These are phyloP conservation scores for Hippophae gyantsensis DNA, from an alignment of 306 rosid genomes.

Conservation along the genomic window DNA sequence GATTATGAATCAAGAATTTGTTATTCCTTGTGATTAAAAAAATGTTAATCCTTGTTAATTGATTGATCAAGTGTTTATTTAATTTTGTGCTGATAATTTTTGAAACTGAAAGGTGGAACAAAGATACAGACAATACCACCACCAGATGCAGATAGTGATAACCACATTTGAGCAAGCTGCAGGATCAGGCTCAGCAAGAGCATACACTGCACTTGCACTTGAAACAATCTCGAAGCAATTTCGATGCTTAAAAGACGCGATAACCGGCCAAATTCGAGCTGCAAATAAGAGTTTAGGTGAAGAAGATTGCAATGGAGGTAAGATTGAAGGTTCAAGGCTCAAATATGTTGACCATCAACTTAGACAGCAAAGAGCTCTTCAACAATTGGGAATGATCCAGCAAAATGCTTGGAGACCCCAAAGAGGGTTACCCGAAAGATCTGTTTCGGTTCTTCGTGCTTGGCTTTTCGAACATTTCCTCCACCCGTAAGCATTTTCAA, in stretches of 20 bases:
- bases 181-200: conserved; percentile 70
- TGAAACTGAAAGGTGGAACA: conserved; percentile 63
- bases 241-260: conserved; percentile 81
- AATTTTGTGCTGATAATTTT: neutral
- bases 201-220: conserved; percentile 85
- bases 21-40: too few species aligned
- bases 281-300: conserved; percentile 83
- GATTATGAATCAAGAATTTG: too few species aligned
- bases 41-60: too few species aligned
- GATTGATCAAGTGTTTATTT: too few species aligned
- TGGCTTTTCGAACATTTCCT: conserved; percentile 99
- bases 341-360: conserved; percentile 86
- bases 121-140: conserved; percentile 82
- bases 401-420: conserved; percentile 99
- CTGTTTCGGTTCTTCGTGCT: conserved; percentile 94
- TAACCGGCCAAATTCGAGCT: conserved; percentile 55
- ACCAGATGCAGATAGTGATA: conserved; percentile 82
- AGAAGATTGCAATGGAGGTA: conserved; percentile 60
- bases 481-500: conserved; percentile 60
- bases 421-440: conserved; percentile 89
- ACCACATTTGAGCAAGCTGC: conserved; percentile 73
- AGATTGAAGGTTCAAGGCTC: conserved; percentile 74
- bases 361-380: conserved; percentile 87
- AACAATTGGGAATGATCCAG: conserved; percentile 95
- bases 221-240: conserved; percentile 89